Evolutionary conservation across 768 basidiomycete genomes (phyloP).

Genomic region (Auricularia heimuer): DNA sequence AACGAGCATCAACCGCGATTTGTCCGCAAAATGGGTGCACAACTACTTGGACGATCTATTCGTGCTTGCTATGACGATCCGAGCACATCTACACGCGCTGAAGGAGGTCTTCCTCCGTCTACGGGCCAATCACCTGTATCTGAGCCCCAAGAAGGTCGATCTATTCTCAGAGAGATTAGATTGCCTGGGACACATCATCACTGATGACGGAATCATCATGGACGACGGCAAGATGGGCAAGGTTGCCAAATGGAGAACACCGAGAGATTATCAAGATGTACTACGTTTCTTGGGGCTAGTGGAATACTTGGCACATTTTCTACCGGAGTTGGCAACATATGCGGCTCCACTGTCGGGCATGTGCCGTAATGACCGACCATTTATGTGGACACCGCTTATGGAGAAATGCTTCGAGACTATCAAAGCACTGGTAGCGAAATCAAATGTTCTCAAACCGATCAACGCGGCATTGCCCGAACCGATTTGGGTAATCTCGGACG

Average conservation of each 20-base stretch:
- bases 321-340: slow-evolving; percentile 26
- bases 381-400: slow-evolving; percentile 20
- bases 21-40: slow-evolving; percentile 30
- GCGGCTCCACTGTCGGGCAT: slow-evolving; percentile 24
- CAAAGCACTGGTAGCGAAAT: slow-evolving; percentile 7
- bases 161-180: slow-evolving; percentile 22
- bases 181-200: slow-evolving; percentile 32
- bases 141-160: slow-evolving; percentile 26
- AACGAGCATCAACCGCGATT: slow-evolving; percentile 29
- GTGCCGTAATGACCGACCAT: slow-evolving; percentile 18
- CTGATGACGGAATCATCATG: slow-evolving; percentile 27
- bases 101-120: slow-evolving; percentile 22
- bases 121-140: slow-evolving; percentile 19
- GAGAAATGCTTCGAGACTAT: slow-evolving; percentile 16
- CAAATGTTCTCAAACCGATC: slow-evolving; percentile 4
- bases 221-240: slow-evolving; percentile 26
- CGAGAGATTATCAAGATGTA: slow-evolving; percentile 25
- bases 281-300: slow-evolving; percentile 32
- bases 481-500: not conserved
- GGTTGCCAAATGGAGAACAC: slow-evolving; percentile 27
- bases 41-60: slow-evolving; percentile 39
- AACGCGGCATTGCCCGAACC: not conserved
- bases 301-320: slow-evolving; percentile 28
- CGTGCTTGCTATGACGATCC: slow-evolving; percentile 25
- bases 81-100: slow-evolving; percentile 30